Evolutionary conservation across 1,139 yeast species (phyloP).

Genomic region (Pichia sp.): DNA sequence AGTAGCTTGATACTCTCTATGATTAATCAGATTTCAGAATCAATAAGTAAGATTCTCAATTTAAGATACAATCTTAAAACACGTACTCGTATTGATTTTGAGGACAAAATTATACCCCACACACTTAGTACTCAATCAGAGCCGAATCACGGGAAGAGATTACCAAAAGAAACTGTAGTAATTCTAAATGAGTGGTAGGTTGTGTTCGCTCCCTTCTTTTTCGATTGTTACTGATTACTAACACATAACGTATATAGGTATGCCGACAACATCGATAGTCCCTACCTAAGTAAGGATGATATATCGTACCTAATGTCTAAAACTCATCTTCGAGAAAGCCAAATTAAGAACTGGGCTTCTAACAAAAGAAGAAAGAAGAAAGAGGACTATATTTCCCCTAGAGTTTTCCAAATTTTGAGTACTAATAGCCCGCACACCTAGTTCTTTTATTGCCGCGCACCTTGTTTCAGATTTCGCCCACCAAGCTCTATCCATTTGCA

Average conservation of each 20-base stretch:
- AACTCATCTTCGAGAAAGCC: constrained; percentile 21
- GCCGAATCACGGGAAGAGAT: constrained; percentile 7
- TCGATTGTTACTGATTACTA: constrained; percentile 5
- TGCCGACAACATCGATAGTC: constrained; percentile 22
- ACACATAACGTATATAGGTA: constrained; percentile 18
- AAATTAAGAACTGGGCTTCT: constrained; percentile 27
- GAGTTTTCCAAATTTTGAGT: constrained; percentile 13
- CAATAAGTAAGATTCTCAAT: constrained; percentile 5
- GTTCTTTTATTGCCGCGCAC: neutral
- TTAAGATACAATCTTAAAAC: constrained; percentile 6
- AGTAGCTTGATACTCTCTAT: constrained; percentile 3
- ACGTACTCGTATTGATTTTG: neutral
- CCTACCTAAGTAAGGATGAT: constrained; percentile 23
- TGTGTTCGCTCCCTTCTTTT: neutral
- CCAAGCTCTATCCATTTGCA: neutral
- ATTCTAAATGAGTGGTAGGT: constrained; percentile 24
- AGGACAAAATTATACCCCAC: neutral
- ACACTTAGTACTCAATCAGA: neutral
- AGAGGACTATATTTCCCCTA: constrained; percentile 16
- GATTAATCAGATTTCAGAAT: constrained; percentile 7
- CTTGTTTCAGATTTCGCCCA: neutral
- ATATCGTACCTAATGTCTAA: constrained; percentile 13
- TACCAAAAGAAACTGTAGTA: constrained; percentile 16
- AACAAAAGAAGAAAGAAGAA: constrained; percentile 24
- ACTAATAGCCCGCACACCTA: neutral